Percentiles rank a stretch among this genome's conserved stretches.
Conservation (phyloP, 1,284 basidiomycete species). For the Trametes sp. region DNA sequence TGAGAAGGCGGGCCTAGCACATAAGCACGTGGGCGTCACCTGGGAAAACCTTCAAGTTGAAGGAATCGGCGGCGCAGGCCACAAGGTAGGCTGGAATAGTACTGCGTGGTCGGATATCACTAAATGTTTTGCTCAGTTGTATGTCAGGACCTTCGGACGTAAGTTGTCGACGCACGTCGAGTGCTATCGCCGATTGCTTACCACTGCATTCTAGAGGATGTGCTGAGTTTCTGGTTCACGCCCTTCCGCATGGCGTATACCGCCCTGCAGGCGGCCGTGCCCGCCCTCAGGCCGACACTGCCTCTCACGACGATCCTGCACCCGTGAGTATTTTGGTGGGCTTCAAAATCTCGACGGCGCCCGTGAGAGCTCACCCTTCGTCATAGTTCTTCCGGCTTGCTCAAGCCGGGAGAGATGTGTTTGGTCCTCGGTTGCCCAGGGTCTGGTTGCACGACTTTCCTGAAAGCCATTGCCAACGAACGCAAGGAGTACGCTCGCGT, state of each 20-base stretch:
- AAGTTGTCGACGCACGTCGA: constrained; percentile 27
- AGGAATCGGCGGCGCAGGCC: constrained; percentile 67
- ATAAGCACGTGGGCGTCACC: constrained; percentile 85
- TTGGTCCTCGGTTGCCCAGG: constrained; percentile 87
- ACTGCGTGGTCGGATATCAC: background rate
- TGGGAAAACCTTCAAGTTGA: constrained; percentile 82
- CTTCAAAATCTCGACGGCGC: background rate
- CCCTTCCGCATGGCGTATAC: constrained; percentile 61
- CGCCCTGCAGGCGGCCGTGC: constrained; percentile 57
- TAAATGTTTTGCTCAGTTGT: constrained; percentile 52
- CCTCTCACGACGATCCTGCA: constrained; percentile 67
- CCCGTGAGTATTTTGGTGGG: constrained; percentile 58
- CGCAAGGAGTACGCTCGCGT: constrained; percentile 67
- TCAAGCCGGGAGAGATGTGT: constrained; percentile 68
- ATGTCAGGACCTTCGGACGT: constrained; percentile 72
- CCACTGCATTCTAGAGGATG: constrained; percentile 57
- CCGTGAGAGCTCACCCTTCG: constrained; percentile 25
- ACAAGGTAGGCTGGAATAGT: constrained; percentile 54
- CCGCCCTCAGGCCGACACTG: constrained; percentile 56
- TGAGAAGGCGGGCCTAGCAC: constrained; percentile 77
- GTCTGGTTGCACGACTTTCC: constrained; percentile 81
- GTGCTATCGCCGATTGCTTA: constrained; percentile 16
- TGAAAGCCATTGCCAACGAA: constrained; percentile 81
- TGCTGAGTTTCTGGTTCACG: constrained; percentile 59
- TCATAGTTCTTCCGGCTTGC: constrained; percentile 72